A percentile compares a stretch with the other conserved stretches of the same genome.
Evolutionary conservation across 23 red algal species (phyloP).

Genomic region (Pyropia yezoensis): DNA sequence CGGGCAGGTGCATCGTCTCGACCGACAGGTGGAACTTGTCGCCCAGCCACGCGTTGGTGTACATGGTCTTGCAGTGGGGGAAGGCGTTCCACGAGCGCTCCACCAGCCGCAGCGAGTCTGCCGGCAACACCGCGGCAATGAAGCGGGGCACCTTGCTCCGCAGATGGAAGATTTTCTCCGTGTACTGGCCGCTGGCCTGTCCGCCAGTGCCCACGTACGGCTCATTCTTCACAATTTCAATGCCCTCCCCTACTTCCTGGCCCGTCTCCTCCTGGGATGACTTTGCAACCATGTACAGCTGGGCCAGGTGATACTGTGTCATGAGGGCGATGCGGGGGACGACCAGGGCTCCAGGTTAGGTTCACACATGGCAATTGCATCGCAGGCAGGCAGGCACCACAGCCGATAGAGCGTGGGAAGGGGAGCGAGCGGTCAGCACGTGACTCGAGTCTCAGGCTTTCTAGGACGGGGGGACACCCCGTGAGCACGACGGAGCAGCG

Average conservation of each 20-base stretch:
- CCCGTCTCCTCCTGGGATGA: slow-evolving; percentile 54
- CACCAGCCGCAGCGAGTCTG: slow-evolving; percentile 33
- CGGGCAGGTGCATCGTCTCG: slow-evolving; percentile 55
- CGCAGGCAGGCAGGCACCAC: no score
- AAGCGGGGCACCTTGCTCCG: slow-evolving; percentile 51
- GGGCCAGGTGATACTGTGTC: slow-evolving; percentile 27
- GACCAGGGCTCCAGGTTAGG: no score
- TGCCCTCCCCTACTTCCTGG: slow-evolving; percentile 42
- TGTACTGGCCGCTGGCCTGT: slow-evolving; percentile 79
- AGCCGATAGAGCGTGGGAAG: no score
- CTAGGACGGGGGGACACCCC: no score
- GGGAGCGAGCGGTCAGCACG: no score
- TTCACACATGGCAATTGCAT: no score
- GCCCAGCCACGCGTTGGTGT: slow-evolving; percentile 61
- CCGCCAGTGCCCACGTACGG: slow-evolving; percentile 56
- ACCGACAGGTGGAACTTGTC: slow-evolving; percentile 55
- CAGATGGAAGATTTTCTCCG: slow-evolving; percentile 50
- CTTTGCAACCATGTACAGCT: slow-evolving; percentile 85
- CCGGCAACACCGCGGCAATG: slow-evolving; percentile 43
- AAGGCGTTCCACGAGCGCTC: slow-evolving; percentile 83
- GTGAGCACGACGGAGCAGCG: no score
- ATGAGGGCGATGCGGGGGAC: no score
- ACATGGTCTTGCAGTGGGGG: slow-evolving; percentile 50
- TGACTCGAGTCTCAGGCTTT: no score
- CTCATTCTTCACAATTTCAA: slow-evolving; percentile 66